Base-by-base conservation (phyloP, 2,329 filamentous ascomycete species). In the Pestalotiopsis sp. region DNA sequence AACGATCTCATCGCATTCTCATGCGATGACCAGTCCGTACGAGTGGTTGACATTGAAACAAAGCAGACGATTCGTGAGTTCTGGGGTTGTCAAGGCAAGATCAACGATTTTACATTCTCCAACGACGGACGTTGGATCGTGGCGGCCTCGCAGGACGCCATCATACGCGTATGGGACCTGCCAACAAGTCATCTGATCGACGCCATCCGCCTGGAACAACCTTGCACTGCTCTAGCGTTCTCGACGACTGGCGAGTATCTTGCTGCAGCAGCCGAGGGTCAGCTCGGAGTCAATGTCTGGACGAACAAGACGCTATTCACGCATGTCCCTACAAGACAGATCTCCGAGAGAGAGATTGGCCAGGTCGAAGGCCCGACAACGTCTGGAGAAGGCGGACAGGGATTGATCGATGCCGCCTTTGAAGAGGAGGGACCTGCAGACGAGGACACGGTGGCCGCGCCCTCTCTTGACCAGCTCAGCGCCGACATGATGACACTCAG, bases 151-250 rank as follows among this genome's bases (percentile, higher is more conserved):
- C 91, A 92, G 76, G 94, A 97, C 76, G 89, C 90, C 1, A 84
- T 94, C 5, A 84, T 98, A 65, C 90, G 96, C 57, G 89, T 98
- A 7, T 99, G 96, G 94, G 97, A 99, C 82, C 84, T 99, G 36
- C 94, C 96, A 0, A 99, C 97, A 0, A 95, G 94, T 31, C 95
- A 99, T 81, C 86, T 99, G 14, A 96, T 99, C 71, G 96, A 99
- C 78, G 94, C 93, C 2, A 94, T 99, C 81, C 90, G 90, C 69
- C 88, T 97, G 4, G 89, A 91, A 67, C 92, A 88, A 67, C 90
- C 91, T 12, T 97, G 95, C 78, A 96, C 91, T 17, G 91, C 94
- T 2, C 84, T 99, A 13, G 90, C 95, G 7, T 97, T 98, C 84
- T 97, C 96, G 0, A 86, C 86, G 1, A 97, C 94, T 0, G 96